These are phyloP conservation scores for Hondaea fermentalgiana DNA, from an alignment of 108 stramenopile genomes.

Conservation along the genomic window DNA sequence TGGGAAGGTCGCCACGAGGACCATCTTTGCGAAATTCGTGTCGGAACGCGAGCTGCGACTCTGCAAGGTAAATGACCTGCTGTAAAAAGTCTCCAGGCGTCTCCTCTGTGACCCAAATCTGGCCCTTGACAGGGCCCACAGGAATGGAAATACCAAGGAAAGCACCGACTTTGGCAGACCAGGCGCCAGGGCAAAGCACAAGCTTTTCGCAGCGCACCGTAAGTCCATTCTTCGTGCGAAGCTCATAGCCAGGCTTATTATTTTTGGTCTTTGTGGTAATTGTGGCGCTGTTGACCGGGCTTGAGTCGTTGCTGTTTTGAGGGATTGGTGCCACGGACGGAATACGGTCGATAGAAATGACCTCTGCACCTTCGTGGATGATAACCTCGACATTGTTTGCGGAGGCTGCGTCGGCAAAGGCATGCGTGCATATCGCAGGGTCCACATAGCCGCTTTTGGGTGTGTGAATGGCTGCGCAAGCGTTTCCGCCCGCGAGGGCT, in stretches of 20 bases:
- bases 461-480: background rate
- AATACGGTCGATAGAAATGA: background rate
- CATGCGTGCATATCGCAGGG: background rate
- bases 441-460: background rate
- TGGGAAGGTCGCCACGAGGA: background rate
- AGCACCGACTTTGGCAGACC: background rate
- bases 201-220: background rate
- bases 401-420: background rate
- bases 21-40: background rate
- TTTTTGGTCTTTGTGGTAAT: background rate
- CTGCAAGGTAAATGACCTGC: background rate
- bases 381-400: background rate
- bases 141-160: background rate
- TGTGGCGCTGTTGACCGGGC: too few species aligned
- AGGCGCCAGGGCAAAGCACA: background rate
- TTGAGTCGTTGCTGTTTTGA: too few species aligned
- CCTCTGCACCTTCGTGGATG: background rate
- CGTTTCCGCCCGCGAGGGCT: background rate
- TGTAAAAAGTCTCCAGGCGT: background rate
- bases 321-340: too few species aligned
- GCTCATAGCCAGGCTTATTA: background rate
- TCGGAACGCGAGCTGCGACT: background rate
- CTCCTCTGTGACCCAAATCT: background rate
- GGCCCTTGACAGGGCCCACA: background rate
- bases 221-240: background rate